Evolutionary conservation across 2,329 filamentous ascomycete genomes (phyloP), one percentile per base, ranked within the genome.

Genomic region (Lizonia empirigonia): DNA sequence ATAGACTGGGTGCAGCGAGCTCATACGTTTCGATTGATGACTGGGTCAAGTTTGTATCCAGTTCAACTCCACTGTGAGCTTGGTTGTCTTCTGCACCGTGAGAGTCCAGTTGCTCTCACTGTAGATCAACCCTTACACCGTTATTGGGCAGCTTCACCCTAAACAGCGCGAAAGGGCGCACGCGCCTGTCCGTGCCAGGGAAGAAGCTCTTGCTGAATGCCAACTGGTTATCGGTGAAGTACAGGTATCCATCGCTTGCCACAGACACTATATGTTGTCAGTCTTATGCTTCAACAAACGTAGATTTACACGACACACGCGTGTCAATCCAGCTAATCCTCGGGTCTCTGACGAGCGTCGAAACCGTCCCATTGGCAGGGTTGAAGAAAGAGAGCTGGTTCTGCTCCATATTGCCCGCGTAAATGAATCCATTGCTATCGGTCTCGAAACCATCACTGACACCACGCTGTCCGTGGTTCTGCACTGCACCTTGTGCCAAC

Each of bases 221-320:
- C 15, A 82, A 67, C 67, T 82, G 79, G 47, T 82, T 82, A 29
- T 76, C 75, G 0, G 78, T 83, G 55, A 81, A 82, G 60, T 82
- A 82, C 1, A 82, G 58, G 56, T 81, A 79, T 0, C 79, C 78
- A 58, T 81, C 77, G 3, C 67, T 69, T 2, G 67, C 73, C 3
- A 74, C 68, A 3, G 72, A 72, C 56, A 78, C 64, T 68, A 8
- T 5, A 8, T 0, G 8, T 12, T 1, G 18, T 51, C 32, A 52
- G 47, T 27, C n/a, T 9, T 26, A 20, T 12, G 3, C 15, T 7
- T 15, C 9, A 3, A 16, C 32, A 29, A 20, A 2, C n/a, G 15
- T 15, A 22, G 18, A 24, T 5, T 8, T 2, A 18, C 3, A 26
- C 3, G 4, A 65, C 65, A 60, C 50, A 69, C 64, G 69, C 0